Evolutionary conservation across 768 basidiomycete species (phyloP).

Genomic region (Mrakia gelida): DNA sequence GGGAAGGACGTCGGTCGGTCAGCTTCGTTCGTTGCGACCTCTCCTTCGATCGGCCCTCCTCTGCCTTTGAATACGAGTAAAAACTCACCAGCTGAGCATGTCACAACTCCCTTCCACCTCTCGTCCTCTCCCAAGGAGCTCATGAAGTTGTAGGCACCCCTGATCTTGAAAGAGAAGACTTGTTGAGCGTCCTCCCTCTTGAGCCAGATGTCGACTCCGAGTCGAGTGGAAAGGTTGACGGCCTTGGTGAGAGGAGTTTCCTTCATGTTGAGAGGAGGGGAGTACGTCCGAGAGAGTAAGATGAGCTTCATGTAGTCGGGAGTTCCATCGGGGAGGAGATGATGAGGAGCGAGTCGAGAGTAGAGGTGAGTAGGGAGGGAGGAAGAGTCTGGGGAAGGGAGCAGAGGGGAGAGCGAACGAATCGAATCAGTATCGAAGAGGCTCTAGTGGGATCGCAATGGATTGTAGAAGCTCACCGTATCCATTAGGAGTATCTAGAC

Average conservation of each 20-base stretch:
- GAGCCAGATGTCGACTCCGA: conserved; percentile 91
- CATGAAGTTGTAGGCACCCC: conserved; percentile 99
- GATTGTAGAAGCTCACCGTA: neutral
- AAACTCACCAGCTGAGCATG: conserved; percentile 93
- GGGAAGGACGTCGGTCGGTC: neutral
- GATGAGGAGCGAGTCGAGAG: conserved; percentile 39
- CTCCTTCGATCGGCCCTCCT: neutral
- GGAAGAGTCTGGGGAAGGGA: neutral
- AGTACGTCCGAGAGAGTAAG: conserved; percentile 80
- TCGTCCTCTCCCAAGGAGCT: conserved; percentile 79
- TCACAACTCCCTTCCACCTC: conserved; percentile 94
- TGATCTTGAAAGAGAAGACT: conserved; percentile 98
- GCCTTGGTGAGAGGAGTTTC: conserved; percentile 81
- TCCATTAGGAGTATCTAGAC: conserved; percentile 5
- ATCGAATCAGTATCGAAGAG: neutral
- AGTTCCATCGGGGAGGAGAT: conserved; percentile 42
- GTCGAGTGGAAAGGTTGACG: conserved; percentile 73
- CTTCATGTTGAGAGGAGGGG: conserved; percentile 43
- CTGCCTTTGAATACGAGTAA: neutral
- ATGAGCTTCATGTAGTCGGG: conserved; percentile 88
- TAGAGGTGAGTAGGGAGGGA: conserved; percentile 44
- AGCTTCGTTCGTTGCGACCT: neutral
- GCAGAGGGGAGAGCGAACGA: neutral
- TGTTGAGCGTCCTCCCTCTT: conserved; percentile 96
- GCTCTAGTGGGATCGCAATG: neutral